phyloP scores from a whole-genome alignment of 2,329 filamentous ascomycete species.

The Phoma herbarum region DNA sequence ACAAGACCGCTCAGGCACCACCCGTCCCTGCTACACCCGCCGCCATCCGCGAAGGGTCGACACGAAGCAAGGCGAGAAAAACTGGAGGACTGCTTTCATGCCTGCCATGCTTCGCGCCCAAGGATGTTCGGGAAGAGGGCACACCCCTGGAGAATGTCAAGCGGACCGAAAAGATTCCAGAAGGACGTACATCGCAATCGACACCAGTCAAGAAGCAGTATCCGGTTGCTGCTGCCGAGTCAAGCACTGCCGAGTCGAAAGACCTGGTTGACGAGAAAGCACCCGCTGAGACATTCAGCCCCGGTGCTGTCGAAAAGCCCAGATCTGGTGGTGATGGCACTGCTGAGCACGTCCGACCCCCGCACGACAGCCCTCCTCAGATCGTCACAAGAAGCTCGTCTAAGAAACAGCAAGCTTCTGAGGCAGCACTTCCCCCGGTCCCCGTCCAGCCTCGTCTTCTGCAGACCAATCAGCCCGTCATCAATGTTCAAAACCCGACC shows the following conservation, averaged over 20 bases:
- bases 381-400: slow-evolving; percentile 46
- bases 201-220: slow-evolving; percentile 56
- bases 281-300: slow-evolving; percentile 34
- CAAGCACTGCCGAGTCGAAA: slow-evolving; percentile 56
- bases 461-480: slow-evolving; percentile 49
- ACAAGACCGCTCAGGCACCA: slow-evolving; percentile 52
- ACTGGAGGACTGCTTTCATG: slow-evolving; percentile 58
- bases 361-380: slow-evolving; percentile 36
- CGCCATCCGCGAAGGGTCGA: slow-evolving; percentile 45
- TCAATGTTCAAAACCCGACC: slow-evolving; percentile 57
- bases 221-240: slow-evolving; percentile 50
- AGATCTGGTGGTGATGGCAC: slow-evolving; percentile 33
- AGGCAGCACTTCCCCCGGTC: slow-evolving; percentile 41
- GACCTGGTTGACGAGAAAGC: slow-evolving; percentile 58
- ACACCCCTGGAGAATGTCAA: slow-evolving; percentile 59
- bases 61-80: slow-evolving; percentile 54
- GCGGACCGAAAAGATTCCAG: slow-evolving; percentile 50
- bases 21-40: slow-evolving; percentile 39
- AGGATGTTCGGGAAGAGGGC: slow-evolving; percentile 60
- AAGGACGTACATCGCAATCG: slow-evolving; percentile 59
- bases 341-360: slow-evolving; percentile 26
- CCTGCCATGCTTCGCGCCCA: slow-evolving; percentile 73
- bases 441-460: slow-evolving; percentile 45
- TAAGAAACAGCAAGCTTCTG: slow-evolving; percentile 40
- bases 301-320: slow-evolving; percentile 37